Evolutionary conservation across 768 basidiomycete species (phyloP).

Genomic region (Galerina marginata): DNA sequence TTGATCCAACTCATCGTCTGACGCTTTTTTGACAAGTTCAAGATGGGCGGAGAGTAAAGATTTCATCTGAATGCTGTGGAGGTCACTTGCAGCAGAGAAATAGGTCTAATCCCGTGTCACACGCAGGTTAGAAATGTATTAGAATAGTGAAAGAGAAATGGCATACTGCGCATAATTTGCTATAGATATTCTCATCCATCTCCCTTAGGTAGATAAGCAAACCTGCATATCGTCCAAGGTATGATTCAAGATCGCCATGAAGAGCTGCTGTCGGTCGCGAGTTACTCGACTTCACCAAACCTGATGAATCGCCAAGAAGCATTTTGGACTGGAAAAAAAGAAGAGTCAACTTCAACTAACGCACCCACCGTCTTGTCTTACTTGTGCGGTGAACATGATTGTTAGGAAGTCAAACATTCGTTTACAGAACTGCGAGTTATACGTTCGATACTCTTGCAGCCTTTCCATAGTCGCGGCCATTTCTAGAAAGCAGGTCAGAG

Average conservation of each 20-base stretch:
- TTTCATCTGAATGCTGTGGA: constrained; percentile 84
- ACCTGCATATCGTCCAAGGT: constrained; percentile 88
- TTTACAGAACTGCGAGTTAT: constrained; percentile 93
- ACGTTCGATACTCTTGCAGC: constrained; percentile 86
- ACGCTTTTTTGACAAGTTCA: constrained; percentile 63
- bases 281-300: constrained; percentile 50
- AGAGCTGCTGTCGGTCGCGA: constrained; percentile 54
- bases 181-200: constrained; percentile 91
- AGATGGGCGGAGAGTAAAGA: constrained; percentile 66
- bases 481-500: constrained; percentile 47
- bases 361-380: constrained; percentile 32
- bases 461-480: constrained; percentile 98
- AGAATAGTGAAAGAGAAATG: not conserved
- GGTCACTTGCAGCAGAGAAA: constrained; percentile 82
- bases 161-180: constrained; percentile 87
- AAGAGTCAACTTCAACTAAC: not conserved
- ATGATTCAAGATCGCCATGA: constrained; percentile 81
- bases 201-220: constrained; percentile 93
- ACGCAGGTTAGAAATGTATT: constrained; percentile 5
- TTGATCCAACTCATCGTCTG: constrained; percentile 78
- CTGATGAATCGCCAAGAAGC: constrained; percentile 67
- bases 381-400: constrained; percentile 93
- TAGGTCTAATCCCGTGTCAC: constrained; percentile 69
- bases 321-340: constrained; percentile 58
- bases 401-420: constrained; percentile 87